Percentiles rank a stretch among this genome's conserved stretches.
Evolutionary conservation across 345 rosid genomes (phyloP).

Genomic region (Firmiana major): DNA sequence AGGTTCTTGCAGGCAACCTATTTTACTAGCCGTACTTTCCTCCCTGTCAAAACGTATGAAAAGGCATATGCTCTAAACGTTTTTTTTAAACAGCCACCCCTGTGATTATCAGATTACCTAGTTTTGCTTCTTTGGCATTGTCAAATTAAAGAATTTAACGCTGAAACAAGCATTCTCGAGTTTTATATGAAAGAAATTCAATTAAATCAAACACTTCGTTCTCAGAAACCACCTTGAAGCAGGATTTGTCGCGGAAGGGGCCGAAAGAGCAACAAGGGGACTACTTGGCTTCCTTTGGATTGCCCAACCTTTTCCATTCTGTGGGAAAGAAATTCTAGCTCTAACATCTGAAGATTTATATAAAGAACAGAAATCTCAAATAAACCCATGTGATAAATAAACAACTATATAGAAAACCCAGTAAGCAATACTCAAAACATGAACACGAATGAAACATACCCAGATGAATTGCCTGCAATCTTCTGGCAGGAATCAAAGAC

Average conservation of each 20-base stretch:
- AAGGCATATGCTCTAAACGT: neutral
- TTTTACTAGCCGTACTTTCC: neutral
- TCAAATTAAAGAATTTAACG: neutral
- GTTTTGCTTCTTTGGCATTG: neutral
- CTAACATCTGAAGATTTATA: slow-evolving; percentile 37
- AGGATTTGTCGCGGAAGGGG: slow-evolving; percentile 19
- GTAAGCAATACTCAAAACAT: slow-evolving; percentile 9
- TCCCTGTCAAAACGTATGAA: neutral
- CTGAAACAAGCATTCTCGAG: neutral
- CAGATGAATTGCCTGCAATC: slow-evolving; percentile 29
- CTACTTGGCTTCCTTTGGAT: slow-evolving; percentile 29
- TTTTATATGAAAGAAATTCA: neutral
- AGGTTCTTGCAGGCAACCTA: neutral
- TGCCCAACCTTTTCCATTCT: slow-evolving; percentile 31
- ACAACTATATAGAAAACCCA: slow-evolving; percentile 10
- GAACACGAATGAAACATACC: slow-evolving; percentile 40
- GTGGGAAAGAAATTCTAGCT: slow-evolving; percentile 27
- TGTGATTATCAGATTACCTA: neutral
- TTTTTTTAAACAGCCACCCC: neutral
- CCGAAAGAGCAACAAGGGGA: slow-evolving; percentile 37
- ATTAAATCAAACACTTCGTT: slow-evolving; percentile 13
- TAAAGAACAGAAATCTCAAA: neutral
- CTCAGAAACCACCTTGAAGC: slow-evolving; percentile 47
- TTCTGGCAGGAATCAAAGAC: slow-evolving; percentile 27
- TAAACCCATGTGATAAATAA: slow-evolving; percentile 10